Percentiles rank a stretch among this genome's conserved stretches.
phyloP scores from a whole-genome alignment of 2,329 filamentous ascomycete species.

The Blastomyces parvus region DNA sequence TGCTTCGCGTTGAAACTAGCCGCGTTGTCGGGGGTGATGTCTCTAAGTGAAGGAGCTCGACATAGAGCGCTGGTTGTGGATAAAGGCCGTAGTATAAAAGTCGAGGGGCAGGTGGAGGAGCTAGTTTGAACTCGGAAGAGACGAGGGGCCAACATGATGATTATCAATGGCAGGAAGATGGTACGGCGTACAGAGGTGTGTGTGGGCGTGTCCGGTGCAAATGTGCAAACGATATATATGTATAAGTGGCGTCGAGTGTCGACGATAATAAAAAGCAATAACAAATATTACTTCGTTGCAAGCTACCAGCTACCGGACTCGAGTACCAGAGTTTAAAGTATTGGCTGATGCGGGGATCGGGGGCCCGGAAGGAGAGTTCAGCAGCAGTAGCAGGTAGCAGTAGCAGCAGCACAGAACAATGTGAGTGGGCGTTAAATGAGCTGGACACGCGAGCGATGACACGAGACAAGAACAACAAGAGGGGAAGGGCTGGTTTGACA shows the following conservation, averaged over 20 bases:
- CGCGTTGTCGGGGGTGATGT: conserved; percentile 66
- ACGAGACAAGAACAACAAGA: not conserved
- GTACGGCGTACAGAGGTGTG: not conserved
- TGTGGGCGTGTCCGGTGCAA: conserved; percentile 10
- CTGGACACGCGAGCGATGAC: not conserved
- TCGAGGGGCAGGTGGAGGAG: conserved; percentile 24
- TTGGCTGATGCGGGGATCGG: not conserved
- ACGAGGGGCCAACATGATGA: conserved; percentile 38
- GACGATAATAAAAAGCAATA: not conserved
- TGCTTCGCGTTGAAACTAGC: conserved; percentile 73
- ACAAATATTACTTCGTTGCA: not conserved
- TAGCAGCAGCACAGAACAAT: not conserved
- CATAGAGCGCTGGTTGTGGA: conserved; percentile 44
- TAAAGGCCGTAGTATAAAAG: conserved; percentile 43
- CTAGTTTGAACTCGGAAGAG: conserved; percentile 37
- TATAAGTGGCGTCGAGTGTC: not conserved
- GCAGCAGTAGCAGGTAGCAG: not conserved
- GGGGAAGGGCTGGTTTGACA: not conserved
- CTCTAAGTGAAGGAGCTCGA: conserved; percentile 67
- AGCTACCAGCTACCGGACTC: not conserved
- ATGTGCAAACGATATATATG: not conserved
- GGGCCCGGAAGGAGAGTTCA: not conserved
- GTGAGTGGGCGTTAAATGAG: not conserved
- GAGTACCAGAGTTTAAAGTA: not conserved
- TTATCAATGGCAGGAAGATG: not conserved